Conservation (phyloP, 148 eudicot genomes). For the Rhododendron ferrugineum region DNA sequence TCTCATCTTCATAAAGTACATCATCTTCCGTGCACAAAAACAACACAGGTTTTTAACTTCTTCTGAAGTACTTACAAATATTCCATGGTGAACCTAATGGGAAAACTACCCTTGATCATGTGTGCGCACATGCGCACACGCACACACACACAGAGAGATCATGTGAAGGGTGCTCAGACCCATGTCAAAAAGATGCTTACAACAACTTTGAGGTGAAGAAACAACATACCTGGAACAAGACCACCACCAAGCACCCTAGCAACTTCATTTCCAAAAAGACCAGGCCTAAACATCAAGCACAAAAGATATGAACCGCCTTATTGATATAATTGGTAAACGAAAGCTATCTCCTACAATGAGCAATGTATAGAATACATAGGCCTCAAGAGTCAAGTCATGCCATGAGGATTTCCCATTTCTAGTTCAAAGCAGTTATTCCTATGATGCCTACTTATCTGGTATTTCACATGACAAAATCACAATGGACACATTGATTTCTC, state of each 20-base stretch:
- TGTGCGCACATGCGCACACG: not conserved
- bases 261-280: conserved; percentile 77
- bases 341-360: not conserved
- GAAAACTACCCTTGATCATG: not conserved
- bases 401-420: not conserved
- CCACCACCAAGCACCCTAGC: conserved; percentile 95
- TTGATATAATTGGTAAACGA: not conserved
- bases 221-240: conserved; percentile 72
- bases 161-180: not conserved
- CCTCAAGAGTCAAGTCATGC: not conserved
- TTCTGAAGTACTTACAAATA: not conserved
- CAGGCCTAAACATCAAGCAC: conserved; percentile 43
- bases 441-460: not conserved
- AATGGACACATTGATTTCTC: not conserved
- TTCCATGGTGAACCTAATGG: not conserved
- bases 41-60: not conserved
- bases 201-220: not conserved
- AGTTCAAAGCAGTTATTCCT: not conserved
- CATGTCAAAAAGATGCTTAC: not conserved
- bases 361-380: not conserved
- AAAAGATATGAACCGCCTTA: not conserved
- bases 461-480: not conserved
- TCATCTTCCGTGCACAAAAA: not conserved
- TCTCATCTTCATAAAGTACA: not conserved
- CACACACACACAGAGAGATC: not conserved